A percentile compares a stretch with the other conserved stretches of the same genome.
These are phyloP conservation scores for Ogataea nakhonphanomensis DNA, from an alignment of 805 yeast genomes.

Conservation along the genomic window DNA sequence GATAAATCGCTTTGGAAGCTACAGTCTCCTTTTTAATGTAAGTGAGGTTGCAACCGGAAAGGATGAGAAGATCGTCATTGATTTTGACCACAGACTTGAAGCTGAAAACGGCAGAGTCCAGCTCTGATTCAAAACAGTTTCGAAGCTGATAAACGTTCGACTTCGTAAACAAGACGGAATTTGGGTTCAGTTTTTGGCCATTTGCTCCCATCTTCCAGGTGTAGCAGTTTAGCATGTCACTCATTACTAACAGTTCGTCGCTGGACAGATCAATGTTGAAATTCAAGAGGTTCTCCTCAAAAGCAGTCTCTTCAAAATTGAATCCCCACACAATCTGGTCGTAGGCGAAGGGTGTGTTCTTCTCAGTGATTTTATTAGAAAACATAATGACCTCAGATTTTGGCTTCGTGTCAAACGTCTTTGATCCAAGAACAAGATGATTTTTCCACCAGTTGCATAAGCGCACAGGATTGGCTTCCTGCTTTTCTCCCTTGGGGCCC, in stretches of 20 bases:
- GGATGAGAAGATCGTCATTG: slow-evolving; percentile 29
- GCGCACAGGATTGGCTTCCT: slow-evolving; percentile 32
- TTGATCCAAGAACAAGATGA: slow-evolving; percentile 30
- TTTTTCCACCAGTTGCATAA: slow-evolving; percentile 38
- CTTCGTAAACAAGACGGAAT: slow-evolving; percentile 18
- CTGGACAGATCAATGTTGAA: slow-evolving; percentile 28
- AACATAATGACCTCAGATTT: slow-evolving; percentile 32
- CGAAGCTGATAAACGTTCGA: slow-evolving; percentile 28
- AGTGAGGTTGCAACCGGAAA: slow-evolving; percentile 29
- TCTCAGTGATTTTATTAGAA: slow-evolving; percentile 25
- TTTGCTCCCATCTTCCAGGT: slow-evolving; percentile 29
- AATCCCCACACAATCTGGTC: slow-evolving; percentile 35
- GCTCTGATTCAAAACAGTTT: slow-evolving; percentile 24
- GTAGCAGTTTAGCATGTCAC: slow-evolving; percentile 33
- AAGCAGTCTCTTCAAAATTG: slow-evolving; percentile 27
- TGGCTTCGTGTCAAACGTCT: slow-evolving; percentile 19
- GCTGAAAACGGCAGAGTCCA: slow-evolving; percentile 23
- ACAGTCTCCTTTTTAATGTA: slow-evolving; percentile 24
- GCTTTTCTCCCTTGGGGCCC: slow-evolving; percentile 27
- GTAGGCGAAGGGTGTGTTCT: slow-evolving; percentile 23
- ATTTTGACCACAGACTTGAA: slow-evolving; percentile 27
- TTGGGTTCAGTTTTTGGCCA: background rate
- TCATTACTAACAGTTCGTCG: slow-evolving; percentile 31
- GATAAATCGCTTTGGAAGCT: slow-evolving; percentile 18
- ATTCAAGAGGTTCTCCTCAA: slow-evolving; percentile 27